Evolutionary conservation across 306 rosid genomes (phyloP).

Genomic region (Prosopis cineraria): DNA sequence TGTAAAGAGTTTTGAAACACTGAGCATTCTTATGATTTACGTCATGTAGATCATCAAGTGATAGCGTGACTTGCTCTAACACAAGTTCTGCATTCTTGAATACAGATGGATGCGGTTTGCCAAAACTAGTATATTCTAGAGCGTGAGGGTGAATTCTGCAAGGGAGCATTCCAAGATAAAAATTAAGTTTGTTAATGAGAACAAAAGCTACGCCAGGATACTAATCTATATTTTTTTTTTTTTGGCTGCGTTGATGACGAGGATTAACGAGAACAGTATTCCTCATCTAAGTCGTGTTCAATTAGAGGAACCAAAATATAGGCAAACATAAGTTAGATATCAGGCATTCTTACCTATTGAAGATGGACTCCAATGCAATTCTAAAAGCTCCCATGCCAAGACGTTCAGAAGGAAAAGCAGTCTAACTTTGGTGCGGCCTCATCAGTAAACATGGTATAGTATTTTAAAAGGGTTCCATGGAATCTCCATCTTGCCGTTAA

Average conservation of each 20-base stretch:
- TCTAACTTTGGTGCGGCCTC: conserved; percentile 63
- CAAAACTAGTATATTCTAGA: conserved; percentile 68
- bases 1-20: conserved; percentile 66
- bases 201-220: conserved; percentile 5
- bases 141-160: conserved; percentile 67
- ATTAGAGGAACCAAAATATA: conserved; percentile 18
- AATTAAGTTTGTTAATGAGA: neutral
- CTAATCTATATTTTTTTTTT: conserved; percentile 27
- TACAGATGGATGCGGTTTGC: conserved; percentile 84
- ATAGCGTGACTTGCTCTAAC: conserved; percentile 53
- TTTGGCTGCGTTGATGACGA: conserved; percentile 4
- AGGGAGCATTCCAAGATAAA: conserved; percentile 19
- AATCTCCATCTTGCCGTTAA: conserved; percentile 25
- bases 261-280: neutral
- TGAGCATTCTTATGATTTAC: conserved; percentile 37
- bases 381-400: conserved; percentile 98
- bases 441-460: conserved; percentile 48
- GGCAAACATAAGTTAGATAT: conserved; percentile 9
- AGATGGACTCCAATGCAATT: conserved; percentile 86
- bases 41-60: conserved; percentile 26
- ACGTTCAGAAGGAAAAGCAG: conserved; percentile 92
- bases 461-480: conserved; percentile 27
- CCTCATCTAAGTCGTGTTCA: neutral
- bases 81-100: conserved; percentile 79
- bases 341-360: conserved; percentile 60